phyloP scores from a whole-genome alignment of 1,284 basidiomycete species.

The Boletellus deceptivus region DNA sequence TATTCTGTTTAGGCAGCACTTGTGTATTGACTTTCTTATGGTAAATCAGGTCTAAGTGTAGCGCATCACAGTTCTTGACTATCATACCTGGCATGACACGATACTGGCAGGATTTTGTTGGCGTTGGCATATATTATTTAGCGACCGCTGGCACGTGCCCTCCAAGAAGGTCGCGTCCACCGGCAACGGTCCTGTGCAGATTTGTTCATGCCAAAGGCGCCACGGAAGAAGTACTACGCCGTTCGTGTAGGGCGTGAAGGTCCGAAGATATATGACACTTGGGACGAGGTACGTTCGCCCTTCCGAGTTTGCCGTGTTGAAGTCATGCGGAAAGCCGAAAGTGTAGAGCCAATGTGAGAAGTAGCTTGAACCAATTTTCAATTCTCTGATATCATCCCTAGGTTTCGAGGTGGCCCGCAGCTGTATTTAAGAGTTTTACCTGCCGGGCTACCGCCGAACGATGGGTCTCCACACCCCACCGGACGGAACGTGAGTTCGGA shows the following conservation, averaged over 20 bases:
- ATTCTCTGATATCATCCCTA: conserved; percentile 22
- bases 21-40: conserved; percentile 1
- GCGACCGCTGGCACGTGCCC: background rate
- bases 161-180: background rate
- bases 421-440: conserved; percentile 49
- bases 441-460: conserved; percentile 42
- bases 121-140: no score
- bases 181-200: background rate
- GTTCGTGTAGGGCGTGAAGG: conserved; percentile 53
- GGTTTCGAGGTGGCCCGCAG: conserved; percentile 48
- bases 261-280: conserved; percentile 50
- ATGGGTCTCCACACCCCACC: conserved; percentile 37
- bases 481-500: conserved; percentile 18
- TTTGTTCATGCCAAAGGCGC: conserved; percentile 32
- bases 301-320: background rate
- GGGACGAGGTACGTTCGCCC: conserved; percentile 48
- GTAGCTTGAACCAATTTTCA: background rate
- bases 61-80: no score
- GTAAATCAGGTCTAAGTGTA: background rate
- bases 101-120: no score
- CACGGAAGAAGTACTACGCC: conserved; percentile 52
- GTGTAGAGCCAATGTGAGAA: conserved; percentile 41
- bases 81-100: no score
- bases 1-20: conserved; percentile 4
- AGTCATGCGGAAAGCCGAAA: conserved; percentile 20